Percentiles rank a stretch among this genome's conserved stretches.
Evolutionary conservation across 2,329 filamentous ascomycete genomes (phyloP).

Genomic region (Gaeumannomyces tritici): DNA sequence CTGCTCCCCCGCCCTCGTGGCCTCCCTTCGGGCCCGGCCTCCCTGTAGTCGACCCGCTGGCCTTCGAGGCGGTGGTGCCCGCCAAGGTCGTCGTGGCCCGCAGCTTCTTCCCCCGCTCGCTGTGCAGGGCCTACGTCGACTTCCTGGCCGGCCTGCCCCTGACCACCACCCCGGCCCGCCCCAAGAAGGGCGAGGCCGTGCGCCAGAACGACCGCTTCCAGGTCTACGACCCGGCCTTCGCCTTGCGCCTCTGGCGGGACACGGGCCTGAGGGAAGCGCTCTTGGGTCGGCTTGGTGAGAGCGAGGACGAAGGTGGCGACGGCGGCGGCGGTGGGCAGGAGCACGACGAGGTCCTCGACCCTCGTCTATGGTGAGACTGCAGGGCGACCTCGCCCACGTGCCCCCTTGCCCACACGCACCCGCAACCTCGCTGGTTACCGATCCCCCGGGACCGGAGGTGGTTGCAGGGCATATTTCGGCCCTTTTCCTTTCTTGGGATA

Average conservation of each 20-base stretch:
- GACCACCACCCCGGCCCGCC: slow-evolving; percentile 66
- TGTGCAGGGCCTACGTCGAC: slow-evolving; percentile 67
- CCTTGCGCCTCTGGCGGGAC: slow-evolving; percentile 63
- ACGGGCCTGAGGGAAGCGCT: slow-evolving; percentile 63
- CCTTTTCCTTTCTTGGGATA: background rate
- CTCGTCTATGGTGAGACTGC: background rate
- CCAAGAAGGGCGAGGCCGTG: slow-evolving; percentile 71
- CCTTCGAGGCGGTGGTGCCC: slow-evolving; percentile 41
- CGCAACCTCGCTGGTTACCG: background rate
- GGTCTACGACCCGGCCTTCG: slow-evolving; percentile 66
- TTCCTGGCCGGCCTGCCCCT: slow-evolving; percentile 64
- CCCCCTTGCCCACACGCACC: slow-evolving; percentile 7
- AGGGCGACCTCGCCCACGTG: too few species aligned
- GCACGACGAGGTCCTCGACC: background rate
- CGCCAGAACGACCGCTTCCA: slow-evolving; percentile 88
- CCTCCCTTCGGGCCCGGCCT: slow-evolving; percentile 61
- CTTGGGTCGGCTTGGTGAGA: slow-evolving; percentile 21
- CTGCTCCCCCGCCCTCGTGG: slow-evolving; percentile 39
- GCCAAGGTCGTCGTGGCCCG: slow-evolving; percentile 65
- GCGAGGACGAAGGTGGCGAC: slow-evolving; percentile 10
- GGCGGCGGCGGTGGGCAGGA: slow-evolving; percentile 9
- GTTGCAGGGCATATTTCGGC: background rate
- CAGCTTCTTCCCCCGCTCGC: slow-evolving; percentile 62
- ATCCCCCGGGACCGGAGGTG: background rate
- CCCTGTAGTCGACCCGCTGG: slow-evolving; percentile 50